Evolutionary conservation across 768 basidiomycete species (phyloP).

Genomic region (Pulveroboletus sp.): DNA sequence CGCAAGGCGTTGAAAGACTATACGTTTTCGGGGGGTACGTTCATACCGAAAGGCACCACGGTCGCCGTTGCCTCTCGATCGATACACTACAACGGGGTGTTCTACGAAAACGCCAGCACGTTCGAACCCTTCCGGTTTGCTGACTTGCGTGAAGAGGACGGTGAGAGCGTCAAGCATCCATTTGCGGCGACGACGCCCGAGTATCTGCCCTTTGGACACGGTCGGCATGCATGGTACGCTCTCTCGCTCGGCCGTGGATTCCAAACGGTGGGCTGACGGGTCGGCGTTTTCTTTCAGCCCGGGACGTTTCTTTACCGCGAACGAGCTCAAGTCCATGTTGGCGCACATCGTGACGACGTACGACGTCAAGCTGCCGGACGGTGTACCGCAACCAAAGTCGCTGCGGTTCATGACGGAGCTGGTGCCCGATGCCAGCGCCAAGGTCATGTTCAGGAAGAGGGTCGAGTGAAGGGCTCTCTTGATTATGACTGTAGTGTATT

Average conservation of each 20-base stretch:
- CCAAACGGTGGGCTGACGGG: too few relatives aligned
- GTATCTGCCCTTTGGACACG: background rate
- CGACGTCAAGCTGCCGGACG: background rate
- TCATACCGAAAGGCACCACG: conserved; percentile 22
- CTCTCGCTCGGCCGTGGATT: too few relatives aligned
- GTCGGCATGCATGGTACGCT: background rate
- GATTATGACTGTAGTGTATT: too few relatives aligned
- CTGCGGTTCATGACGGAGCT: background rate
- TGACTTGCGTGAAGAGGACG: background rate
- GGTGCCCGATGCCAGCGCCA: background rate
- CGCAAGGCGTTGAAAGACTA: conserved; percentile 33
- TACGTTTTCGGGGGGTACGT: conserved; percentile 38
- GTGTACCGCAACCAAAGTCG: background rate
- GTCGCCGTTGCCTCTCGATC: background rate
- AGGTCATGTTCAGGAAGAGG: background rate
- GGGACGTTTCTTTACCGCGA: background rate
- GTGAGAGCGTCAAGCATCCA: background rate
- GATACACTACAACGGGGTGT: background rate
- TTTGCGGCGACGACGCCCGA: too few relatives aligned
- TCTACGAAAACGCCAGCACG: too few relatives aligned
- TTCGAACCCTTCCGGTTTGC: background rate
- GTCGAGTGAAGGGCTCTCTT: too few relatives aligned
- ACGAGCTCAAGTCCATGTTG: background rate
- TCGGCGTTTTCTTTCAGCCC: background rate
- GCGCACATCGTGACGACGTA: background rate